phyloP scores from a whole-genome alignment of 73 alveolate species.

The Stentor coeruleus region DNA sequence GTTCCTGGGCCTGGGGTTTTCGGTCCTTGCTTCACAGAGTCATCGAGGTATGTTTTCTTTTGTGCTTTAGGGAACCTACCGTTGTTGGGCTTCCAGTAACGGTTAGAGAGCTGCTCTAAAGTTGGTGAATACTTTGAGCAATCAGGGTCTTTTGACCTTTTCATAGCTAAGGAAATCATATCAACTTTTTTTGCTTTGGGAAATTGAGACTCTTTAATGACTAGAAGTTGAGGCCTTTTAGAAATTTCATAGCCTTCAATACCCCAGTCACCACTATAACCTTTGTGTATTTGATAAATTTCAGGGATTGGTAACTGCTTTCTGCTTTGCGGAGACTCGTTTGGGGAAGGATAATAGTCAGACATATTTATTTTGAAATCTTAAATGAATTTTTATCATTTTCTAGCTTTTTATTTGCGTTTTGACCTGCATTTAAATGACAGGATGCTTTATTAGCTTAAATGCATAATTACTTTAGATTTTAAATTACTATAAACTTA shows the following conservation, averaged over 20 bases:
- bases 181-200: background rate
- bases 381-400: too few relatives aligned
- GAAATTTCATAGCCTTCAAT: background rate
- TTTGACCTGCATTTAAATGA: too few relatives aligned
- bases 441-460: too few relatives aligned
- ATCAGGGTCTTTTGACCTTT: too few relatives aligned
- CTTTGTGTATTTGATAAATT: background rate
- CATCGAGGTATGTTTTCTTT: background rate
- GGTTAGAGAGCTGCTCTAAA: background rate
- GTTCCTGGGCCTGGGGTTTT: slow-evolving; percentile 19
- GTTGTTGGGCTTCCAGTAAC: slow-evolving; percentile 1
- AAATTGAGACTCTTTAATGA: background rate
- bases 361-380: too few relatives aligned
- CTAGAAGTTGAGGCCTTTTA: background rate
- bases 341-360: too few relatives aligned
- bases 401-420: too few relatives aligned
- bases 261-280: background rate
- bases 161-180: too few relatives aligned
- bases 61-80: slow-evolving; percentile 4
- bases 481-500: too few relatives aligned
- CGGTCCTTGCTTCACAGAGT: background rate
- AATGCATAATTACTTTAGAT: too few relatives aligned
- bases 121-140: slow-evolving; percentile 12
- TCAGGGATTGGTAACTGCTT: background rate
- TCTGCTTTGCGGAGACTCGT: too few relatives aligned